phyloP scores from a whole-genome alignment of 805 yeast genomes.

The Candida ovalis region DNA sequence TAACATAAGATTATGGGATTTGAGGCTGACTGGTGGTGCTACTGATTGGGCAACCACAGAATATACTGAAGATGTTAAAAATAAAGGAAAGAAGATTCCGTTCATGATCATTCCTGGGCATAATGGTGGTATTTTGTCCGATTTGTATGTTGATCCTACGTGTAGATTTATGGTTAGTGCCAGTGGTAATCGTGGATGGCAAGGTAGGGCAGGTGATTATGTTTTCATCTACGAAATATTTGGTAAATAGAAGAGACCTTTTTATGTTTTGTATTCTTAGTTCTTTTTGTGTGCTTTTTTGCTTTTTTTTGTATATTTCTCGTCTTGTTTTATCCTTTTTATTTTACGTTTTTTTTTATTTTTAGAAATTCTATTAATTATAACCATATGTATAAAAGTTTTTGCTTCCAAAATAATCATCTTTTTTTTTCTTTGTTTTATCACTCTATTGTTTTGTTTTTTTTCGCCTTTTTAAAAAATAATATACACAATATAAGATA shows the following conservation, averaged over 20 bases:
- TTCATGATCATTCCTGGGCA: conserved; percentile 94
- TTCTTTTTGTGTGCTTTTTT: not conserved
- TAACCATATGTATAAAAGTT: no score
- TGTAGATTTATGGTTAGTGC: conserved; percentile 86
- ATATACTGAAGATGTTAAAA: not conserved
- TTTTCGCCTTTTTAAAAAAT: not conserved
- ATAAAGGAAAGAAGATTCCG: conserved; percentile 49
- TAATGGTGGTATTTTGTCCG: conserved; percentile 85
- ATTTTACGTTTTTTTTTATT: not conserved
- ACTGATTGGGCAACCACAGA: conserved; percentile 3
- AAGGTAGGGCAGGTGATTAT: conserved; percentile 74
- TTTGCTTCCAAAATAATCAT: no score
- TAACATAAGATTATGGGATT: conserved; percentile 82
- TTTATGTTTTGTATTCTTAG: not conserved
- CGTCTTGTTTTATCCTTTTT: no score
- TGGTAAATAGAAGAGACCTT: conserved; percentile 17
- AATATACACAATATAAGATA: not conserved
- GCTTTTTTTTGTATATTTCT: not conserved
- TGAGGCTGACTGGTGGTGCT: conserved; percentile 36
- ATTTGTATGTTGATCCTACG: conserved; percentile 77
- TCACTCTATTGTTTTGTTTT: no score
- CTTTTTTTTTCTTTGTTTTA: no score
- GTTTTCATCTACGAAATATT: conserved; percentile 79
- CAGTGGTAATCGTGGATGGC: conserved; percentile 96
- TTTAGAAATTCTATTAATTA: not conserved